A percentile compares a stretch with the other conserved stretches of the same genome.
These are phyloP conservation scores for Allomyces javanicus DNA, from an alignment of 192 early-diverging fungal species.

Conservation along the genomic window DNA sequence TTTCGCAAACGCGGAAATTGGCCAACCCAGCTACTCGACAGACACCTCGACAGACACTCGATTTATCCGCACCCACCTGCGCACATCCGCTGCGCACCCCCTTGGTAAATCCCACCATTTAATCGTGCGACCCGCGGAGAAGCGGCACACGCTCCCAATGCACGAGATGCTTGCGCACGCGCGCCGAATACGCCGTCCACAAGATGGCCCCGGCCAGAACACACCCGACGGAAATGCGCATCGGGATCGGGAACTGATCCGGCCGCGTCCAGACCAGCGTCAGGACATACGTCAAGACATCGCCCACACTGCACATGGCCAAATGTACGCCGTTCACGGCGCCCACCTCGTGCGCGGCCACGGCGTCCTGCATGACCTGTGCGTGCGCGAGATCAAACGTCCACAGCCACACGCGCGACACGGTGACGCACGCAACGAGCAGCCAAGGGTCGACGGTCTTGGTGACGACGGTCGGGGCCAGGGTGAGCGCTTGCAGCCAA, in stretches of 20 bases:
- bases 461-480: background rate
- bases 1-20: too few species aligned
- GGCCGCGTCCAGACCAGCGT: background rate
- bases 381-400: background rate
- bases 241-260: background rate
- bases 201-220: background rate
- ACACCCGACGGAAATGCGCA: background rate
- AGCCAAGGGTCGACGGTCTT: background rate
- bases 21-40: too few species aligned
- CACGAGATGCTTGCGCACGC: too few species aligned
- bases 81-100: too few species aligned
- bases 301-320: background rate
- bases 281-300: background rate
- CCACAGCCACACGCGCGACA: background rate
- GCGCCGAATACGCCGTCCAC: background rate
- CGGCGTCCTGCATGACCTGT: constrained; percentile 1
- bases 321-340: background rate
- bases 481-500: background rate
- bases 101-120: too few species aligned
- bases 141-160: too few species aligned
- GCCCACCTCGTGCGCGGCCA: background rate
- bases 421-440: background rate
- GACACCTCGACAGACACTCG: too few species aligned
- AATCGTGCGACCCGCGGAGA: too few species aligned
- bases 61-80: too few species aligned